Evolutionary conservation across 179 eudicot genomes (phyloP).

Genomic region (Monotropa hypopitys): DNA sequence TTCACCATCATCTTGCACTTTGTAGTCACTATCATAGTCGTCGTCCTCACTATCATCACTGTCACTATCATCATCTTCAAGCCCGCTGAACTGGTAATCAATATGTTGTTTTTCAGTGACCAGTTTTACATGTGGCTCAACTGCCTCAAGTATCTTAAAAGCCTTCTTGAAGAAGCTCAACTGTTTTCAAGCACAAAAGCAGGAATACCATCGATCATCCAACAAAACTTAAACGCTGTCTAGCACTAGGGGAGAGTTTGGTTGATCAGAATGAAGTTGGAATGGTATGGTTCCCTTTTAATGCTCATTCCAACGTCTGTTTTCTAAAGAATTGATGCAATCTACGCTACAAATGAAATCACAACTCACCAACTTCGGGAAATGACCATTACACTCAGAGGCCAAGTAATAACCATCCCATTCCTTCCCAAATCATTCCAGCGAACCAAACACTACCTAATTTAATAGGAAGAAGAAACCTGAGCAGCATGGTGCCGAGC

Average conservation of each 20-base stretch:
- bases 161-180: slow-evolving; percentile 65
- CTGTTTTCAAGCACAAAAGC: slow-evolving; percentile 34
- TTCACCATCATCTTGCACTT: slow-evolving; percentile 29
- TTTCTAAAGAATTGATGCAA: neutral
- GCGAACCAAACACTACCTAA: neutral
- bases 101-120: slow-evolving; percentile 75
- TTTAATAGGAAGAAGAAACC: slow-evolving; percentile 28
- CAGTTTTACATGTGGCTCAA: slow-evolving; percentile 71
- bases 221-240: neutral
- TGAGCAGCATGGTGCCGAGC: slow-evolving; percentile 97
- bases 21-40: slow-evolving; percentile 24
- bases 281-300: neutral
- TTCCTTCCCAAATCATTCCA: neutral
- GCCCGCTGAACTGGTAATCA: slow-evolving; percentile 72
- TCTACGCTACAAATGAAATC: neutral
- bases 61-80: slow-evolving; percentile 51
- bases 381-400: neutral
- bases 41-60: slow-evolving; percentile 17
- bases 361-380: neutral
- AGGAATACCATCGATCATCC: slow-evolving; percentile 11
- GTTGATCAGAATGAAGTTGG: neutral
- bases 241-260: neutral
- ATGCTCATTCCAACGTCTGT: neutral
- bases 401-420: neutral
- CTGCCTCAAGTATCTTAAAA: slow-evolving; percentile 60